A percentile compares a stretch with the other conserved stretches of the same genome.
phyloP scores from a whole-genome alignment of 2,329 filamentous ascomycete genomes.

The Cryphonectria naterciae region DNA sequence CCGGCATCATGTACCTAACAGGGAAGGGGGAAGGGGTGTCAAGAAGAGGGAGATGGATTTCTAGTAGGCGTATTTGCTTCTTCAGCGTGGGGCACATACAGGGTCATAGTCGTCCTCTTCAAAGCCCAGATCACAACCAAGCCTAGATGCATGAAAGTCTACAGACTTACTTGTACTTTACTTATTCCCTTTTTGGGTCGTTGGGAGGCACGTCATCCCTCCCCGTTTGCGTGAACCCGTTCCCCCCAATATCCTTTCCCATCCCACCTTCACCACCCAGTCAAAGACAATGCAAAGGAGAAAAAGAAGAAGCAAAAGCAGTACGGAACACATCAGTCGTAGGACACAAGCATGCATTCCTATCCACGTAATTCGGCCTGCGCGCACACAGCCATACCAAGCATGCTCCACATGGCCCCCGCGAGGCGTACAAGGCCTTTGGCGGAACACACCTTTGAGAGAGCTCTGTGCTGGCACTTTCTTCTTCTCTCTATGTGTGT shows the following conservation, averaged over 20 bases:
- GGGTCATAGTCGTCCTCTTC: too few species aligned
- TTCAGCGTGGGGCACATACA: background rate
- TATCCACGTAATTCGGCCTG: slow-evolving; percentile 16
- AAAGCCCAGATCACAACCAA: background rate
- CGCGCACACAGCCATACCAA: slow-evolving; percentile 18
- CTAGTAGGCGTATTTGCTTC: background rate
- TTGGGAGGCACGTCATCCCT: background rate
- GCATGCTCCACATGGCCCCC: slow-evolving; percentile 23
- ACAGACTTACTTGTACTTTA: background rate
- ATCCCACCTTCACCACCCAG: too few species aligned
- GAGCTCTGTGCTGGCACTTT: slow-evolving; percentile 21
- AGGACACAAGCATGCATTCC: slow-evolving; percentile 31
- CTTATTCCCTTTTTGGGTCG: background rate
- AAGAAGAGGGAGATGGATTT: background rate
- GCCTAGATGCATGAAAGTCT: background rate
- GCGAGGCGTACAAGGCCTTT: slow-evolving; percentile 26
- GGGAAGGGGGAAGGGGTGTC: background rate
- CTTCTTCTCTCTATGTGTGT: background rate
- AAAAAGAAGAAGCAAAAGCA: slow-evolving; percentile 14
- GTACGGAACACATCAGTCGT: slow-evolving; percentile 8
- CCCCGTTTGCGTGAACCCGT: background rate
- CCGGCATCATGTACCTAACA: background rate
- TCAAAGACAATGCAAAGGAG: background rate
- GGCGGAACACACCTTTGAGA: slow-evolving; percentile 9
- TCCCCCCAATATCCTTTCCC: background rate